These are phyloP conservation scores for Fusarium fracticaudum DNA, from an alignment of 2,329 filamentous ascomycete genomes.

Conservation along the genomic window DNA sequence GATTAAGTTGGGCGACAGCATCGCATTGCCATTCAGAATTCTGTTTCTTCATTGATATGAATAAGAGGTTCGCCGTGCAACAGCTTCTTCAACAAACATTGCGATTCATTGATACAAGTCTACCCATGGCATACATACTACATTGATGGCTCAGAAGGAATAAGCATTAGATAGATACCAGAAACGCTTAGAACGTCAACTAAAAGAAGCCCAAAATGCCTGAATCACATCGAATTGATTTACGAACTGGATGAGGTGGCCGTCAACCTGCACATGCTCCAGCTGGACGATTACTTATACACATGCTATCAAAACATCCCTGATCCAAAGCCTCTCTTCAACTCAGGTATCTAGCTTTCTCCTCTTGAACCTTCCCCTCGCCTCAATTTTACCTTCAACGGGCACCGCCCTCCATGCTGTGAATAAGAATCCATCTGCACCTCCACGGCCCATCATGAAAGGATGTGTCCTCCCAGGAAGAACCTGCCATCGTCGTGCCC, in stretches of 20 bases:
- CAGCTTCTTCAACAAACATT: background rate
- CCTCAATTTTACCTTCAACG: slow-evolving; percentile 80
- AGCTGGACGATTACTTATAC: background rate
- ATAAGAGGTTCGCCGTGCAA: background rate
- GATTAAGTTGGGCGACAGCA: background rate
- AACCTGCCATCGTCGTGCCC: slow-evolving; percentile 87
- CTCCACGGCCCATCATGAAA: slow-evolving; percentile 88
- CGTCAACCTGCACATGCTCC: background rate
- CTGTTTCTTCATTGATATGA: background rate
- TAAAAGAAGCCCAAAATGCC: too few relatives aligned
- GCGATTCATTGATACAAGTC: background rate
- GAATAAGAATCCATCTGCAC: slow-evolving; percentile 90
- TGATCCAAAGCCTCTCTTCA: background rate
- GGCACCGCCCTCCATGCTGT: slow-evolving; percentile 85
- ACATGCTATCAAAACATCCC: background rate
- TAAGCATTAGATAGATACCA: background rate
- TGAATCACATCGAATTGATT: background rate
- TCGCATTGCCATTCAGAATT: background rate
- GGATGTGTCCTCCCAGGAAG: slow-evolving; percentile 92
- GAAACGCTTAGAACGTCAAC: too few relatives aligned
- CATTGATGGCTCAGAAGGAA: background rate
- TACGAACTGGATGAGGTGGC: background rate
- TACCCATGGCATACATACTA: too few relatives aligned
- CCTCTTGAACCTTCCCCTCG: slow-evolving; percentile 81
- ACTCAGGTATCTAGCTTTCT: slow-evolving; percentile 63